These are phyloP conservation scores for Eutypella sp. DNA, from an alignment of 2,329 filamentous ascomycete species.

Conservation along the genomic window DNA sequence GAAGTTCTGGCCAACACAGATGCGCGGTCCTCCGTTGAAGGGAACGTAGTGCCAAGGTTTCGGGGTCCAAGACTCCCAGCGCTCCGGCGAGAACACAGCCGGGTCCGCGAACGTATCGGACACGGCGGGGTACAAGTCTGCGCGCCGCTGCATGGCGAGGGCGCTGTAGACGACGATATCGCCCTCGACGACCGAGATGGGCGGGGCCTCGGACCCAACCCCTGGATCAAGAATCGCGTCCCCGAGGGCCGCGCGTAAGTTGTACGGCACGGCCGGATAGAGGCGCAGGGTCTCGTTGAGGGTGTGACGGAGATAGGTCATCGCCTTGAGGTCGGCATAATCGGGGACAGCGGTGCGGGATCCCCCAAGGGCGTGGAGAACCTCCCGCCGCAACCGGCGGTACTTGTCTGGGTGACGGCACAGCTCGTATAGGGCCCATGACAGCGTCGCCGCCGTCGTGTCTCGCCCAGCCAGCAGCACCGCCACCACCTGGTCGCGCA, in stretches of 20 bases:
- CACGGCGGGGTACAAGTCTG: slow-evolving; percentile 41
- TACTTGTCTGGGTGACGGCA: slow-evolving; percentile 53
- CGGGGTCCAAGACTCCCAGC: slow-evolving; percentile 47
- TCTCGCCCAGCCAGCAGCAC: slow-evolving; percentile 69
- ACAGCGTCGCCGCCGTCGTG: slow-evolving; percentile 63
- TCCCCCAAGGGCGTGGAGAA: slow-evolving; percentile 52
- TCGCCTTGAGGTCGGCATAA: slow-evolving; percentile 62
- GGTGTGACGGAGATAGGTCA: slow-evolving; percentile 58
- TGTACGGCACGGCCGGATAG: slow-evolving; percentile 59
- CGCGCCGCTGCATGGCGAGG: slow-evolving; percentile 45
- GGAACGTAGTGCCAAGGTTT: slow-evolving; percentile 51
- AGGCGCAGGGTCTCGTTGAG: slow-evolving; percentile 38
- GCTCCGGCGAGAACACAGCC: slow-evolving; percentile 42
- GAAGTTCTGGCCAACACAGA: slow-evolving; percentile 56
- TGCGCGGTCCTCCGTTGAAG: slow-evolving; percentile 48
- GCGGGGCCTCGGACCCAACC: slow-evolving; percentile 20
- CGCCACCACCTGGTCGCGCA: slow-evolving; percentile 73
- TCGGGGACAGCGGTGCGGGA: slow-evolving; percentile 42
- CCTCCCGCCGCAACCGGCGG: slow-evolving; percentile 56
- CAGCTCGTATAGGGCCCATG: slow-evolving; percentile 64
- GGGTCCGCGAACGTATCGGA: slow-evolving; percentile 32
- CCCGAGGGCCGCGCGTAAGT: slow-evolving; percentile 27
- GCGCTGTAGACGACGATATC: slow-evolving; percentile 46
- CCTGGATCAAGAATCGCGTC: slow-evolving; percentile 18
- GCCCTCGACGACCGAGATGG: slow-evolving; percentile 40